Conservation (phyloP, 306 rosid species). For the Crataegus laevigata region DNA sequence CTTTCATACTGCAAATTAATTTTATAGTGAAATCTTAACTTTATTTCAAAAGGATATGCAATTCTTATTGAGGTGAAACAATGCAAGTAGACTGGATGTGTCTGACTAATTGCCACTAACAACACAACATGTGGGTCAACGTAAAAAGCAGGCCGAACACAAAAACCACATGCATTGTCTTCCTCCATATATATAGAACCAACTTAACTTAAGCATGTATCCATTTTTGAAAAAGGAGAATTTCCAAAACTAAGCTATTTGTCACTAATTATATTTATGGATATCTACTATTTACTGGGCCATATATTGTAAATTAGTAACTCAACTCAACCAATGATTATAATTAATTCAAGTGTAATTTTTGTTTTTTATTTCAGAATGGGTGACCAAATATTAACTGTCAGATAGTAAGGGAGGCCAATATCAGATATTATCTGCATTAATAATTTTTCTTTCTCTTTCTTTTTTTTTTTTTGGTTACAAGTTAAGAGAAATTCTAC, state of each 20-base stretch:
- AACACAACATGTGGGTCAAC: conserved; percentile 42
- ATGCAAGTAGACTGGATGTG: conserved; percentile 6
- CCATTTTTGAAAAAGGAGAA: not conserved
- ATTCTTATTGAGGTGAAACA: not conserved
- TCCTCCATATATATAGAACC: not conserved
- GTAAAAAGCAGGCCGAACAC: conserved; percentile 23
- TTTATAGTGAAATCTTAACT: no score
- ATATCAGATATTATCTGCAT: not conserved
- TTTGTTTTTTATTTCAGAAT: no score
- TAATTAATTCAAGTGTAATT: no score
- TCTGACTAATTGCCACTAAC: conserved; percentile 29
- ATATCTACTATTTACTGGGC: not conserved
- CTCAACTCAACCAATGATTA: no score
- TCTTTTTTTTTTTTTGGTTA: no score
- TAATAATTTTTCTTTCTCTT: not conserved
- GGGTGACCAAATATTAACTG: no score
- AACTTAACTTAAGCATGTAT: not conserved
- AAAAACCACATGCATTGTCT: conserved; percentile 46
- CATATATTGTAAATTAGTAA: not conserved
- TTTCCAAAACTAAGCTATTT: not conserved
- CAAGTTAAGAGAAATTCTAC: no score
- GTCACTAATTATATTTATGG: not conserved
- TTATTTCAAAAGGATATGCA: no score
- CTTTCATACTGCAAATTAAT: no score
- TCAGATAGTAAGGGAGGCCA: not conserved